Conservation (phyloP, 176 grass and related monocot species). For the Typha latifolia region DNA sequence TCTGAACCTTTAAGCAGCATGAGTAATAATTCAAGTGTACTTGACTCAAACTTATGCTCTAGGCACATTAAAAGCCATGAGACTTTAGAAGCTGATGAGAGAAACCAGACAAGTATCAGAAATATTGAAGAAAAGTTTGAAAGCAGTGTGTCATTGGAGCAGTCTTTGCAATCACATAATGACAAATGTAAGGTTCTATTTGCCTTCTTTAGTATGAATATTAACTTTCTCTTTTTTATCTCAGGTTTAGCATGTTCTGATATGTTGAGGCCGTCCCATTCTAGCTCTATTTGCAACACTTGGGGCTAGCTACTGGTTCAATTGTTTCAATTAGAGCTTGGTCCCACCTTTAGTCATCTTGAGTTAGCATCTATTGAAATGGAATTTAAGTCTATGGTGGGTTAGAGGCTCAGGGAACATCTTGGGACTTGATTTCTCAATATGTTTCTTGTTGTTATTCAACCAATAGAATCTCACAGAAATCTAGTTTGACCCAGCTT, state of each 20-base stretch:
- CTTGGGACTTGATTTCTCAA: too few species aligned
- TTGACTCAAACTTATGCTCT: slow-evolving; percentile 41
- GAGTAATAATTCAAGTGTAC: slow-evolving; percentile 15
- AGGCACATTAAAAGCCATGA: slow-evolving; percentile 21
- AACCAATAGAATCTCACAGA: too few species aligned
- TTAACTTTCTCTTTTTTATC: slow-evolving; percentile 3
- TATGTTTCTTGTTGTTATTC: too few species aligned
- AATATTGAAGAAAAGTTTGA: slow-evolving; percentile 53
- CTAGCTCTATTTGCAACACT: too few species aligned
- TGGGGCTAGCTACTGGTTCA: too few species aligned
- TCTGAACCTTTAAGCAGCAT: slow-evolving; percentile 18
- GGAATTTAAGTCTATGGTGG: too few species aligned
- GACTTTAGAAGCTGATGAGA: slow-evolving; percentile 20
- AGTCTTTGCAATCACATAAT: slow-evolving; percentile 25
- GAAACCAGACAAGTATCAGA: slow-evolving; percentile 17
- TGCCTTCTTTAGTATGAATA: slow-evolving; percentile 15
- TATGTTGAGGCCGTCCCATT: too few species aligned
- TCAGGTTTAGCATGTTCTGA: slow-evolving; percentile 10
- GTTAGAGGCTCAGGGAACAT: too few species aligned
- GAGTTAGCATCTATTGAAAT: too few species aligned
- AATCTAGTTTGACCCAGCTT: too few species aligned
- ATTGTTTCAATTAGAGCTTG: too few species aligned
- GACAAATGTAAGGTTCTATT: slow-evolving; percentile 32
- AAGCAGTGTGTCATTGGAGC: slow-evolving; percentile 42
- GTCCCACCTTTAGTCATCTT: too few species aligned